Conservation (phyloP, 2,329 filamentous ascomycete genomes). For the Rhinocladiella similis region DNA sequence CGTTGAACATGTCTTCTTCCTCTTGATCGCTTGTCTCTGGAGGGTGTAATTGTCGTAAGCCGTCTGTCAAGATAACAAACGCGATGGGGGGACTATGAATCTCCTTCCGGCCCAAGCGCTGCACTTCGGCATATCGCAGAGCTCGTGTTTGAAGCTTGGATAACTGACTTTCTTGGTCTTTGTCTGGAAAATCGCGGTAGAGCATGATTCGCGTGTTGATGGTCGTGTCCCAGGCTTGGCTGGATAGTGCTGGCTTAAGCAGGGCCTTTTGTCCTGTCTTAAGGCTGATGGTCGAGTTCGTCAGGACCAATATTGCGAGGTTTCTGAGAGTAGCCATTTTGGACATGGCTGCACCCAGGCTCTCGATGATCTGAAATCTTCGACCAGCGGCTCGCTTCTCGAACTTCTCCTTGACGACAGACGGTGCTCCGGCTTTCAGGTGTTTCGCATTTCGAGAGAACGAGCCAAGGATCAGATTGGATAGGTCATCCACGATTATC, state of each 20-base stretch:
- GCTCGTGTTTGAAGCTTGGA: slow-evolving; percentile 6
- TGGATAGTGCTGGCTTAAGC: slow-evolving; percentile 72
- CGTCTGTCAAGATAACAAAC: slow-evolving; percentile 41
- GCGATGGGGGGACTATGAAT: slow-evolving; percentile 36
- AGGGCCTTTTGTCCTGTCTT: slow-evolving; percentile 64
- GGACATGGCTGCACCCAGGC: slow-evolving; percentile 60
- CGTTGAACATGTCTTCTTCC: not conserved
- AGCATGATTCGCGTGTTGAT: slow-evolving; percentile 72
- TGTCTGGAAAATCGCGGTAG: slow-evolving; percentile 71
- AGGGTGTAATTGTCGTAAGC: slow-evolving; percentile 9
- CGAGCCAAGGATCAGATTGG: slow-evolving; percentile 72
- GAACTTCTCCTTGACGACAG: slow-evolving; percentile 39
- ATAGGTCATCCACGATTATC: slow-evolving; percentile 76
- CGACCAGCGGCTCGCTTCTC: slow-evolving; percentile 50
- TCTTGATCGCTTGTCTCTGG: slow-evolving; percentile 5
- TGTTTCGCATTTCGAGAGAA: slow-evolving; percentile 61
- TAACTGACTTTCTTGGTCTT: slow-evolving; percentile 47
- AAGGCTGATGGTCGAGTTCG: slow-evolving; percentile 81
- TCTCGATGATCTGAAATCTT: slow-evolving; percentile 57
- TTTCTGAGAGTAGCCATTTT: slow-evolving; percentile 73
- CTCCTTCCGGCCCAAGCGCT: slow-evolving; percentile 62
- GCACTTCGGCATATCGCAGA: slow-evolving; percentile 62
- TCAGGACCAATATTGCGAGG: slow-evolving; percentile 72
- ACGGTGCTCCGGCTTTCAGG: slow-evolving; percentile 26
- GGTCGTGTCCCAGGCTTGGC: slow-evolving; percentile 76